phyloP scores from a whole-genome alignment of 352 stramenopile genomes.

The Phytopythium aichiense region DNA sequence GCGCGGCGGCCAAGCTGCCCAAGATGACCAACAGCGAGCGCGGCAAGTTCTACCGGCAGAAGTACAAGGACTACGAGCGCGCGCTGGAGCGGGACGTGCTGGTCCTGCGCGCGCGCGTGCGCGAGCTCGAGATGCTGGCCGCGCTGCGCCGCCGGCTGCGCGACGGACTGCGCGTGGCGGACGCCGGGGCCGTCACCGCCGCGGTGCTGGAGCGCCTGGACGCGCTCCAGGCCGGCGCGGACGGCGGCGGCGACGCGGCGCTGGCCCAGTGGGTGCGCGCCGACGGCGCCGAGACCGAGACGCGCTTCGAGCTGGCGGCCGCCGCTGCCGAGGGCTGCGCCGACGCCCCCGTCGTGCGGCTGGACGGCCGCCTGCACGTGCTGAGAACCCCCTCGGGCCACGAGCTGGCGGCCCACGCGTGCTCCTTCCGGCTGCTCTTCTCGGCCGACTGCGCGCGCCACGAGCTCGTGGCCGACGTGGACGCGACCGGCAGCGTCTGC shows the following conservation, averaged over 20 bases:
- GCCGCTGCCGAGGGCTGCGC: not conserved
- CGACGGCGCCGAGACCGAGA: not conserved
- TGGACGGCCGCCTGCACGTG: not conserved
- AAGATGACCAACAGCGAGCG: conserved; percentile 69
- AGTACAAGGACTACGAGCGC: conserved; percentile 51
- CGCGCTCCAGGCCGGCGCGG: not conserved
- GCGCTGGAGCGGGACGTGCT: conserved; percentile 31
- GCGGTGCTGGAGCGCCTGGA: conserved; percentile 1
- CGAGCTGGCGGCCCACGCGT: not conserved
- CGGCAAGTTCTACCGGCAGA: conserved; percentile 63
- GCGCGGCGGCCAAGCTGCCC: conserved; percentile 30
- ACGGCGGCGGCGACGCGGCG: not conserved
- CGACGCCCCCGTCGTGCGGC: not conserved
- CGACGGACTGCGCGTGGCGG: not conserved
- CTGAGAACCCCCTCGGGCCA: not conserved
- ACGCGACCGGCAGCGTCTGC: not conserved
- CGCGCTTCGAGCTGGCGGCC: conserved; percentile 5
- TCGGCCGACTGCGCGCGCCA: conserved; percentile 1
- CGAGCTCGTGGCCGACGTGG: conserved; percentile 2
- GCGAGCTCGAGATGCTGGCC: conserved; percentile 28
- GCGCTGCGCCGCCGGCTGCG: conserved; percentile 29
- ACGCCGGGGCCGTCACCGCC: not conserved
- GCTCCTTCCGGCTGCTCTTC: conserved; percentile 4
- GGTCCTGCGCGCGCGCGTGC: conserved; percentile 31
- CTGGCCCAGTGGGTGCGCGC: not conserved